These are phyloP conservation scores for Carex pumila DNA, from an alignment of 176 grass and related monocot genomes.

Conservation along the genomic window DNA sequence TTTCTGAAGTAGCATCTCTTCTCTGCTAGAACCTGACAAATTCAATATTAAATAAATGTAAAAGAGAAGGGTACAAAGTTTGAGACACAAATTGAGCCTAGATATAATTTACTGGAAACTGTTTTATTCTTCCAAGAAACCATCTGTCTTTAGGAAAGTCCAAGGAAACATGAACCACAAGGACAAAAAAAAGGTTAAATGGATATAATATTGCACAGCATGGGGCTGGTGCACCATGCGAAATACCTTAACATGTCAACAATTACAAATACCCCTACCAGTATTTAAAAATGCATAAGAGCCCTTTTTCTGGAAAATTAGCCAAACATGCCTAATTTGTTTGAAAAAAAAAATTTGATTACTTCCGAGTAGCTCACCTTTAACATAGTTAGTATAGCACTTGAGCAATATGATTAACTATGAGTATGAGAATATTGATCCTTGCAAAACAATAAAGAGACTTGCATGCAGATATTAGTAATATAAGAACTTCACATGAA, in stretches of 20 bases:
- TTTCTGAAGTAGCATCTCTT: neutral
- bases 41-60: neutral
- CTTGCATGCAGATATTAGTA: neutral
- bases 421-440: neutral
- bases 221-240: neutral
- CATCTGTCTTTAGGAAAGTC: neutral
- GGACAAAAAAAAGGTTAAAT: neutral
- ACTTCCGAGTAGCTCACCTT: neutral
- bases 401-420: neutral
- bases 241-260: neutral
- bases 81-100: neutral
- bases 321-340: neutral
- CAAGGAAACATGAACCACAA: neutral
- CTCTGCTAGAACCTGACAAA: constrained; percentile 8
- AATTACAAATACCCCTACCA: neutral
- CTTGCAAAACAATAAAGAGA: neutral
- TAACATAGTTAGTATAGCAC: neutral
- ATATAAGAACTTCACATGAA: too few species aligned
- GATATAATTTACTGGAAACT: neutral
- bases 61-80: neutral
- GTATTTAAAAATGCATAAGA: constrained; percentile 2
- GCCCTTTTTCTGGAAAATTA: neutral
- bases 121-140: neutral
- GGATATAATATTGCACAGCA: neutral
- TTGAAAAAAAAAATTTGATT: neutral